Percentiles rank a stretch among this genome's conserved stretches.
Conservation (phyloP, 257 asterid genomes). For the Parsonsia alboflavescens region DNA sequence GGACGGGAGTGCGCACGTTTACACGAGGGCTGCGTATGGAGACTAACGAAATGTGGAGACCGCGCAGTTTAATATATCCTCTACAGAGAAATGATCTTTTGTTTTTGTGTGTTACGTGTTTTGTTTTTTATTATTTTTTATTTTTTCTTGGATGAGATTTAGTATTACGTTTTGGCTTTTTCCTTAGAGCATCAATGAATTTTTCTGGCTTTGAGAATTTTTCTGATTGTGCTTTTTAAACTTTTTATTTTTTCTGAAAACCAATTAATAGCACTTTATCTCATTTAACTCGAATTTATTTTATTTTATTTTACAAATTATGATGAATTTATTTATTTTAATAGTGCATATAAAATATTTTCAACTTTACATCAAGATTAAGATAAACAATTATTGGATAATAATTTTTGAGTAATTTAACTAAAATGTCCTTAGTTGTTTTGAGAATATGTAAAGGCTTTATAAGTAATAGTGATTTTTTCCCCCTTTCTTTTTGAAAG, state of each 20-base stretch:
- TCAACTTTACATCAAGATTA: too few species aligned
- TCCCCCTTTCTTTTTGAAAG: too few species aligned
- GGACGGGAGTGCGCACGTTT: constrained; percentile 31
- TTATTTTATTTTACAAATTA: neutral
- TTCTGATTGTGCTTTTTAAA: too few species aligned
- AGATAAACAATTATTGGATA: too few species aligned
- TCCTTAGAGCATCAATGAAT: constrained; percentile 4
- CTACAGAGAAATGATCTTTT: constrained; percentile 7
- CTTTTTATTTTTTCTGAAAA: too few species aligned
- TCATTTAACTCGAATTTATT: too few species aligned
- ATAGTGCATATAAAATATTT: too few species aligned
- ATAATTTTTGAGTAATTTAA: too few species aligned
- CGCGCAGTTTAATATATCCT: constrained; percentile 3
- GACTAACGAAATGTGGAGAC: neutral
- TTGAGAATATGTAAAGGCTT: too few species aligned
- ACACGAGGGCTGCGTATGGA: neutral
- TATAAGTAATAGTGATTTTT: too few species aligned
- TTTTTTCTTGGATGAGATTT: constrained; percentile 6
- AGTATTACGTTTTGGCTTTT: constrained; percentile 12
- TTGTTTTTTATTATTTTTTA: neutral
- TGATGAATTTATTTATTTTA: neutral
- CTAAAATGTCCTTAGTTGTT: too few species aligned
- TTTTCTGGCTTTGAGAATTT: constrained; percentile 10
- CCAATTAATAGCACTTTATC: too few species aligned
- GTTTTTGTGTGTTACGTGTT: neutral